Evolutionary conservation across 768 basidiomycete species (phyloP), one percentile per base, ranked within the genome.

Genomic region (Lactarius hengduanensis): DNA sequence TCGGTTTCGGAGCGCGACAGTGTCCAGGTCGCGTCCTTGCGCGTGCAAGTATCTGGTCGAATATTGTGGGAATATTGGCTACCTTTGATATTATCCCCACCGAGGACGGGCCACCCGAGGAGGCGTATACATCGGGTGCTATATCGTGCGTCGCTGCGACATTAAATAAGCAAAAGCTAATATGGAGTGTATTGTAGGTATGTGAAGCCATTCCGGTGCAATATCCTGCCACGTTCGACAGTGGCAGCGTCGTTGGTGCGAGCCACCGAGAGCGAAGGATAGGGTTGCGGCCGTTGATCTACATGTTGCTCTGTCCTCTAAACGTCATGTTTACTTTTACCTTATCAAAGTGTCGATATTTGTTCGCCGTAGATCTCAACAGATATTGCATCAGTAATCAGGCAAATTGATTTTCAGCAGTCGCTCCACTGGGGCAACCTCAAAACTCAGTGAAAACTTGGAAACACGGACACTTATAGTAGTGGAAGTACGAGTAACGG

Each of bases 171-270:
- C 1, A 10, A 54, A 16, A 16, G 30, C 55, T 56, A n/a, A 56
- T n/a, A 30, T 4, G 15, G 1, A 28, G 16, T 9, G 0, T 56
- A 56, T 32, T 18, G 16, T 20, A 56, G 55, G 15, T 56, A 57
- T 57, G 56, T 57, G 8, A 20, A 34, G 32, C 56, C 32, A 57
- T 57, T 57, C 56, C 30, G 18, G 16, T 57, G 56, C 34, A 30
- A 57, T 22, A 57, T 57, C 18, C 16, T 9, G 2, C 56, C 56
- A 2, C 28, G 56, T 5, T 57, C 32, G 56, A 18, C 18, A 1
- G 13, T n/a, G 3, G 22, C 47, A 2, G 22, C 50, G 26, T 26
- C 26, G 13, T 26, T 53, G 22, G 50, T 57, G 8, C 30, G n/a
- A 8, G 56, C 56, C 18, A 57, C 56, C 0, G 56, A 18, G 34